A percentile compares a stretch with the other conserved stretches of the same genome.
phyloP scores from a whole-genome alignment of 2,329 filamentous ascomycete species.

The Colletotrichum musicola region DNA sequence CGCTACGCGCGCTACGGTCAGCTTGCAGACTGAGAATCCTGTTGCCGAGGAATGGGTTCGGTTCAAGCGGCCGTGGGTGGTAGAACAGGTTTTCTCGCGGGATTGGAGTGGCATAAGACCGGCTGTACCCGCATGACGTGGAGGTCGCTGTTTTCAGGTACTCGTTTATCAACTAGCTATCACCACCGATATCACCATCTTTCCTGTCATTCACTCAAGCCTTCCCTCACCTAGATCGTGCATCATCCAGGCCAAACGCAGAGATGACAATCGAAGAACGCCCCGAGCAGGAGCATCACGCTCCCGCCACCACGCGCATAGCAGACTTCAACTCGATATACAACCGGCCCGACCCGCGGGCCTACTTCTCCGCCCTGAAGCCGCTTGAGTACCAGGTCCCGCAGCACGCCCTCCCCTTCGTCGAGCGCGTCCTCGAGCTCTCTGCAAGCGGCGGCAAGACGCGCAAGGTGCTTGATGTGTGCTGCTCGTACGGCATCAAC shows the following conservation, averaged over 20 bases:
- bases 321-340: slow-evolving; percentile 31
- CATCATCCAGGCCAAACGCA: too few species aligned
- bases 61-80: neutral
- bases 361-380: slow-evolving; percentile 20
- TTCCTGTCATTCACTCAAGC: too few species aligned
- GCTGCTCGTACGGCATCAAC: slow-evolving; percentile 33
- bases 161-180: too few species aligned
- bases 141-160: too few species aligned
- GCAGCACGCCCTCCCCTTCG: slow-evolving; percentile 19
- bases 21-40: too few species aligned
- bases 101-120: neutral
- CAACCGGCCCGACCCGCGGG: slow-evolving; percentile 19
- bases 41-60: too few species aligned
- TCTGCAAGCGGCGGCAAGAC: neutral
- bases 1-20: neutral
- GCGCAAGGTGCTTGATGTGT: slow-evolving; percentile 13
- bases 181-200: too few species aligned
- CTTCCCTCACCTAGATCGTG: too few species aligned
- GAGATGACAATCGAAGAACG: slow-evolving; percentile 23
- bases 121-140: too few species aligned
- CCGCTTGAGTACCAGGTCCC: slow-evolving; percentile 27
- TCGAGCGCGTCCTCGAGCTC: slow-evolving; percentile 3
- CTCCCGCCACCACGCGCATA: slow-evolving; percentile 1
- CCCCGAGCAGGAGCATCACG: neutral
- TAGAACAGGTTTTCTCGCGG: neutral